Evolutionary conservation across 1,284 basidiomycete species (phyloP), one percentile per base, ranked within the genome.

Genomic region (Cryptococcus sp.): DNA sequence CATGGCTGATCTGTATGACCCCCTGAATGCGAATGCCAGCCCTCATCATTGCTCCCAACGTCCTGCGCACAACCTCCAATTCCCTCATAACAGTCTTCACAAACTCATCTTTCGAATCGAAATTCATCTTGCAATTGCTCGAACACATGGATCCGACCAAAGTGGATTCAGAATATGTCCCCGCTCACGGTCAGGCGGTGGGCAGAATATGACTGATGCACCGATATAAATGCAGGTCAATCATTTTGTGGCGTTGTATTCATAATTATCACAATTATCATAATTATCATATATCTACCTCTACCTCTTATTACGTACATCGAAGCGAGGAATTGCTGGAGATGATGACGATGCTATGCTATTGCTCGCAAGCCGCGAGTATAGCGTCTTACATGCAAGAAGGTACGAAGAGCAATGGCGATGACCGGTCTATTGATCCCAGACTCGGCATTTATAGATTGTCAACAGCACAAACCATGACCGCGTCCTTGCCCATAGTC

Each of bases 11-110:
- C n/a, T 8, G 23, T 45, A 83, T 85, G n/a, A n/a, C n/a, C n/a
- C n/a, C n/a, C 25, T 25, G 25, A 27, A 85, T 85, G 89, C 89
- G 70, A 77, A 90, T 65, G 85, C 86, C 17, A 76, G 75, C 77
- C 3, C 80, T 93, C 13, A 89, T 94, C 25, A 90, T 93, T 85
- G 90, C 92, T 2, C 92, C 92, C 11, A 93, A 93, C 77, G 78
- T 94, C 48, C 76, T 95, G 48, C 81, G 92, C 57, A 93, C 90
- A 68, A 87, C 83, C 63, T 90, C 89, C 38, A 87, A 91, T 50
- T 88, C 85, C 20, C 88, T 93, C 82, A 83, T 87, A 7, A 82
- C 93, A 10, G 91, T 92, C 23, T 93, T 91, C 70, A 91, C 88
- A 27, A 95, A 94, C 78, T 84, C 91, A 23, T 89, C 89, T 70